Conservation (phyloP, 352 stramenopile species). For the Phytopythium kandeliae region DNA sequence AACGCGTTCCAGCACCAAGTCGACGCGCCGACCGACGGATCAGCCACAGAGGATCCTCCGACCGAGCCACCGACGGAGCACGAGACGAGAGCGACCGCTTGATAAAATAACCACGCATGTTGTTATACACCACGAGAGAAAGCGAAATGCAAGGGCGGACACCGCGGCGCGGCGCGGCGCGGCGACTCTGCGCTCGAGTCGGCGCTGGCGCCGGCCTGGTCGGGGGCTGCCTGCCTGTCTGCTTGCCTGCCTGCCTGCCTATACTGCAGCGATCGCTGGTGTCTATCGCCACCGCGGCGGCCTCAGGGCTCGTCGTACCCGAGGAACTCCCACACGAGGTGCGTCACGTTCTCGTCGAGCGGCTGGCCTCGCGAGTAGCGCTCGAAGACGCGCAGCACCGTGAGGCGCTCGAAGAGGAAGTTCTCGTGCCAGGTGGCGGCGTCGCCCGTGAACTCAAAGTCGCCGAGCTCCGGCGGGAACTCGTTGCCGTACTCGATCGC, state of each 20-base stretch:
- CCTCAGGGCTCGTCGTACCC: constrained; percentile 34
- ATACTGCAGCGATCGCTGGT: no score
- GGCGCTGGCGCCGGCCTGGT: no score
- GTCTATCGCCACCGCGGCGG: background rate
- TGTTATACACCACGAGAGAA: background rate
- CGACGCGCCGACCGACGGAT: no score
- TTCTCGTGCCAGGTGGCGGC: constrained; percentile 34
- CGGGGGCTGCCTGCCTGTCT: no score
- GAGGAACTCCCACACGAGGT: constrained; percentile 48
- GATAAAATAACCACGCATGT: constrained; percentile 8
- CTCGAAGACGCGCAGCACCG: constrained; percentile 43
- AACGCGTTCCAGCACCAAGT: no score
- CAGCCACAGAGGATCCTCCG: no score
- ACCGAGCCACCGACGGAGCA: no score
- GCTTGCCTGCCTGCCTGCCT: no score
- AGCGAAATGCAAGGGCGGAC: background rate
- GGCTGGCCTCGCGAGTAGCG: constrained; percentile 28
- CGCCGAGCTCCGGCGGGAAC: constrained; percentile 38
- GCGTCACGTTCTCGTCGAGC: constrained; percentile 38
- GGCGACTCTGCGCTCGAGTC: constrained; percentile 5
- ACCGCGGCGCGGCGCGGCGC: background rate
- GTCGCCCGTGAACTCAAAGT: constrained; percentile 46
- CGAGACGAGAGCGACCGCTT: no score
- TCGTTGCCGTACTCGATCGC: constrained; percentile 53
- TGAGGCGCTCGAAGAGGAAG: constrained; percentile 41